Conservation (phyloP, 1,284 basidiomycete species). For the Ceratobasidium sp. region DNA sequence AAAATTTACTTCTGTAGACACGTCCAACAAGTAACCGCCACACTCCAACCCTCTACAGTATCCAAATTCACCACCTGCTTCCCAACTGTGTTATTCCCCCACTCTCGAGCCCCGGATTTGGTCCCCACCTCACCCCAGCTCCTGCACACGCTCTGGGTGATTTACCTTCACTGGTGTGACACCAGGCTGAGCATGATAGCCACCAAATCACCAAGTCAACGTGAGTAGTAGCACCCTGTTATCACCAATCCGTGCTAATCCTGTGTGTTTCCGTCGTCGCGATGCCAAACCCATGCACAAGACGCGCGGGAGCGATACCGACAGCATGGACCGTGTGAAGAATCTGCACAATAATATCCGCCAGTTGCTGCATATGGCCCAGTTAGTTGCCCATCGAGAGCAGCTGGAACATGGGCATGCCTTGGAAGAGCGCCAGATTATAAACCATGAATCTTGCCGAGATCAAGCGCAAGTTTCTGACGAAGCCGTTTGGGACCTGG, state of each 20-base stretch:
- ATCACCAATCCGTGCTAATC: conserved; percentile 26
- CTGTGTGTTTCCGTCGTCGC: conserved; percentile 89
- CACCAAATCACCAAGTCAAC: conserved; percentile 76
- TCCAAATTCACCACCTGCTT: conserved; percentile 68
- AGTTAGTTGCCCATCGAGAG: conserved; percentile 73
- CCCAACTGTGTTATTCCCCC: conserved; percentile 67
- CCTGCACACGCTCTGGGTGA: conserved; percentile 65
- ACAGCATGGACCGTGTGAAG: conserved; percentile 84
- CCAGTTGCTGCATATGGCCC: conserved; percentile 74
- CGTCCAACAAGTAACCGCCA: no score
- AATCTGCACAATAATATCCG: conserved; percentile 79
- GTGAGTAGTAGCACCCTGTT: conserved; percentile 55
- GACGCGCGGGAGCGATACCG: conserved; percentile 87
- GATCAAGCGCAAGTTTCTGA: conserved; percentile 77
- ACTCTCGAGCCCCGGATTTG: conserved; percentile 64
- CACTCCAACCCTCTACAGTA: conserved; percentile 49
- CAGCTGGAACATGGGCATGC: conserved; percentile 70
- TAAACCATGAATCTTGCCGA: conserved; percentile 78
- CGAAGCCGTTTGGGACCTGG: conserved; percentile 61
- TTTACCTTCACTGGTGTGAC: conserved; percentile 84
- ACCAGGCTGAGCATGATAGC: conserved; percentile 75
- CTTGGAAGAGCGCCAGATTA: conserved; percentile 67
- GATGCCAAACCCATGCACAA: conserved; percentile 95
- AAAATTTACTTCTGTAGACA: no score
- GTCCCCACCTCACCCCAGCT: conserved; percentile 64